A percentile compares a stretch with the other conserved stretches of the same genome.
phyloP scores from a whole-genome alignment of 2,329 filamentous ascomycete genomes.

The Amauroascus verrucosus region DNA sequence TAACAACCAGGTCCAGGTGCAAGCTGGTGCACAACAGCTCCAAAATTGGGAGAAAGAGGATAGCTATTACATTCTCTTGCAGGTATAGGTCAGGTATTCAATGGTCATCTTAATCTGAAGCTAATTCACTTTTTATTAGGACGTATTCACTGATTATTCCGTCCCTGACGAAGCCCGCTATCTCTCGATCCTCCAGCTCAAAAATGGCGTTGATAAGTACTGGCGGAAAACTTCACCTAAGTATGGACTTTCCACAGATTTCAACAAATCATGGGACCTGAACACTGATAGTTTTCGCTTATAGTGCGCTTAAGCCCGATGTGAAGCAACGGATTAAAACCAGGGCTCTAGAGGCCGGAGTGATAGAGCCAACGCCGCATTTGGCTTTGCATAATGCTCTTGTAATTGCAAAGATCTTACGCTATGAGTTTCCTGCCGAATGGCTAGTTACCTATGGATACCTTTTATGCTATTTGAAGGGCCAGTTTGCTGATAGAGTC shows the following conservation, averaged over 20 bases:
- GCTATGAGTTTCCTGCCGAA: slow-evolving; percentile 78
- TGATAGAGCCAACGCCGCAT: slow-evolving; percentile 63
- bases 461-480: background rate
- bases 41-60: slow-evolving; percentile 58
- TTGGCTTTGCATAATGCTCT: slow-evolving; percentile 82
- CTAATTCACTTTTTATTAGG: slow-evolving; percentile 38
- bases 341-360: slow-evolving; percentile 62
- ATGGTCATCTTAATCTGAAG: background rate
- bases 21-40: slow-evolving; percentile 58
- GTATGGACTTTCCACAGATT: slow-evolving; percentile 26
- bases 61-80: slow-evolving; percentile 58
- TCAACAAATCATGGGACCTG: background rate
- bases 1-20: slow-evolving; percentile 54
- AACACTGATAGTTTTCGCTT: background rate
- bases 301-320: slow-evolving; percentile 50
- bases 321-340: slow-evolving; percentile 70
- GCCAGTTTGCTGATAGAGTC: slow-evolving; percentile 4
- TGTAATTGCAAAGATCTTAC: slow-evolving; percentile 74
- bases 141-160: slow-evolving; percentile 69
- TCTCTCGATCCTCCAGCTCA: slow-evolving; percentile 84
- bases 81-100: slow-evolving; percentile 39
- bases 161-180: slow-evolving; percentile 71
- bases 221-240: slow-evolving; percentile 75
- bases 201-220: slow-evolving; percentile 91
- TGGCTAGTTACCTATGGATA: slow-evolving; percentile 45